A percentile compares a stretch with the other conserved stretches of the same genome.
phyloP scores from a whole-genome alignment of 345 rosid species.

The Gynandropsis gynandra region DNA sequence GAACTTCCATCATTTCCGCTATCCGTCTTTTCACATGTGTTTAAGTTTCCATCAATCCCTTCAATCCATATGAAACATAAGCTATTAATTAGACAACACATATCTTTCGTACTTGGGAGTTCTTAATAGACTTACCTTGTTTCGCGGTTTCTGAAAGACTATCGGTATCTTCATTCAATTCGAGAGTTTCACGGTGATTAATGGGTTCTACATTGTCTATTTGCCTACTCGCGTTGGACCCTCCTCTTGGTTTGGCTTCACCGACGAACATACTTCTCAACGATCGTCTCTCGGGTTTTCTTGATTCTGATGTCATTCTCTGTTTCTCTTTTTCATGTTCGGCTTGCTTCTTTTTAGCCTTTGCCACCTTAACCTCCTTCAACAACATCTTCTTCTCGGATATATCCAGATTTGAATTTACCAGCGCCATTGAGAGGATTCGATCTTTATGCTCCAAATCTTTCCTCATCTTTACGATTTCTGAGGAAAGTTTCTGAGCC shows the following conservation, averaged over 20 bases:
- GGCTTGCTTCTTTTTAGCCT: constrained; percentile 62
- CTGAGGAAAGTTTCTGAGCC: constrained; percentile 50
- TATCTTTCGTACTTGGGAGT: too few relatives aligned
- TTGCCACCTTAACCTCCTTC: constrained; percentile 53
- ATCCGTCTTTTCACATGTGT: constrained; percentile 51
- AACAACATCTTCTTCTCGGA: constrained; percentile 62
- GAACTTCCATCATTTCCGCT: constrained; percentile 55
- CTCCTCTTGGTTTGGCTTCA: constrained; percentile 37
- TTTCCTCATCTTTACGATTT: constrained; percentile 49
- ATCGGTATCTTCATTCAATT: constrained; percentile 31
- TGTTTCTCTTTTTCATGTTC: constrained; percentile 59
- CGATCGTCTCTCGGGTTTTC: constrained; percentile 60
- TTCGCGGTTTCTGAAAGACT: constrained; percentile 33
- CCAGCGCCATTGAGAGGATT: constrained; percentile 66
- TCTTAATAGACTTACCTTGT: constrained; percentile 32
- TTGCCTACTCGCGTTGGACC: constrained; percentile 32
- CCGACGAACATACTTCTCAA: constrained; percentile 59
- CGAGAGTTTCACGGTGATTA: constrained; percentile 34
- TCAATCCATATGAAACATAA: constrained; percentile 19
- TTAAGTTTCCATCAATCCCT: constrained; percentile 38
- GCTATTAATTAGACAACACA: constrained; percentile 2
- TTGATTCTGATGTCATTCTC: constrained; percentile 49
- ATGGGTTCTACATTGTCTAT: constrained; percentile 25
- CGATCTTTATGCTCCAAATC: constrained; percentile 81
- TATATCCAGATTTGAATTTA: constrained; percentile 64